A percentile compares a stretch with the other conserved stretches of the same genome.
Evolutionary conservation across 2,329 filamentous ascomycete genomes (phyloP).

Genomic region (Aureobasidium sp.): DNA sequence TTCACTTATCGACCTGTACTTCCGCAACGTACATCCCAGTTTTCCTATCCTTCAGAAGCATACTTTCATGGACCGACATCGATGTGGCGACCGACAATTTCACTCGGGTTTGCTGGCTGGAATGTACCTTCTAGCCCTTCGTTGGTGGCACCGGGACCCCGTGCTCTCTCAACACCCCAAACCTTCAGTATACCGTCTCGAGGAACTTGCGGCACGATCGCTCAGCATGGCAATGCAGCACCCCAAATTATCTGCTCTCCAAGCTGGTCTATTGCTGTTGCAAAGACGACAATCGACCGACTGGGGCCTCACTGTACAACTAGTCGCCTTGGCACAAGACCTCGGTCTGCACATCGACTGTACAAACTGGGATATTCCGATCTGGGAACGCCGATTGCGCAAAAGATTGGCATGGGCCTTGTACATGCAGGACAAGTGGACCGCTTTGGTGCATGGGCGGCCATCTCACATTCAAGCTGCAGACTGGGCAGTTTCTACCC

Average conservation of each 20-base stretch:
- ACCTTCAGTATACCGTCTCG: slow-evolving; percentile 66
- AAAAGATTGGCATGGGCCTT: slow-evolving; percentile 85
- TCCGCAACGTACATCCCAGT: slow-evolving; percentile 69
- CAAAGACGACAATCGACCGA: slow-evolving; percentile 71
- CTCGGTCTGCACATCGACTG: slow-evolving; percentile 85
- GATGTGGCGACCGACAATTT: slow-evolving; percentile 63
- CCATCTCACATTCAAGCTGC: slow-evolving; percentile 66
- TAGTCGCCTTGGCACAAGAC: slow-evolving; percentile 81
- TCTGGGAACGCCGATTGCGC: slow-evolving; percentile 77
- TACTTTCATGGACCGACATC: slow-evolving; percentile 72
- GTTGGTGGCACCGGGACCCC: slow-evolving; percentile 76
- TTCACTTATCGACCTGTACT: slow-evolving; percentile 72
- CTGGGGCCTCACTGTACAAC: slow-evolving; percentile 77
- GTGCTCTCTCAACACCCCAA: slow-evolving; percentile 56
- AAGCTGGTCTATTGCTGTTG: slow-evolving; percentile 67
- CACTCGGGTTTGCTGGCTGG: slow-evolving; percentile 70
- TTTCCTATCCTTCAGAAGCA: slow-evolving; percentile 79
- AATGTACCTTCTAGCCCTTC: slow-evolving; percentile 77
- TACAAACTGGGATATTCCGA: slow-evolving; percentile 75
- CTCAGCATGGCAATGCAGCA: slow-evolving; percentile 71
- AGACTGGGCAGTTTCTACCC: slow-evolving; percentile 69
- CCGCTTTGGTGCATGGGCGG: slow-evolving; percentile 73
- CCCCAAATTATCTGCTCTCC: slow-evolving; percentile 74
- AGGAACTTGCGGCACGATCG: slow-evolving; percentile 64
- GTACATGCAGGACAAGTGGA: slow-evolving; percentile 95